Evolutionary conservation across 129 eudicot species (phyloP), one percentile per base, ranked within the genome.

Genomic region (Lactuca sativa): DNA sequence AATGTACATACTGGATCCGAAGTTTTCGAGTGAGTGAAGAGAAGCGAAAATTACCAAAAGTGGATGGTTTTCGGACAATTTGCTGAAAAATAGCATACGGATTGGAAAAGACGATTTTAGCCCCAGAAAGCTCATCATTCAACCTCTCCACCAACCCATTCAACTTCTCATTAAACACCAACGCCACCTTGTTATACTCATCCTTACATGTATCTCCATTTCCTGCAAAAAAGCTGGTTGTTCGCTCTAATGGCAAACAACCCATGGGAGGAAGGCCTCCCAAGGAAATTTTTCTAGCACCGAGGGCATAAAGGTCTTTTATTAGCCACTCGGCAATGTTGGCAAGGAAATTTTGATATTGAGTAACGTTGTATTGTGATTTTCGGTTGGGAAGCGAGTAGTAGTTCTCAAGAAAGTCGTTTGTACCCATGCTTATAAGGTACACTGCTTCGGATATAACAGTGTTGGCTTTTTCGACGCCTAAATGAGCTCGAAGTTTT

Each of bases 181-280:
- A 56, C 2, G 95, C 95, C 67, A 86, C 89, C 13, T 43, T 74
- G 48, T 90, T 90, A 51, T 90, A 90, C 0, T 48, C 67, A n/a
- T 79, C 84, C 33, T 75, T 66, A 57, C 97, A 90, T 0, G 25
- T 78, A 72, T 77, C 78, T 1, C 86, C 86, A 38, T 80, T 65
- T 18, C 90, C 91, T 10, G 64, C 64, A 1, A 77, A 4, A 13
- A 74, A 55, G 30, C 78, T 77, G 17, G 84, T 79, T 62, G 89
- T 78, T 61, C 97, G 80, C 69, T 87, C 91, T 48, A 90, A 54
- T 18, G 97, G 97, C 84, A 90, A 69, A 62, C 95, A 90, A 14
- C 97, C 97, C 97, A 90, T 90, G 12, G 97, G 97, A 60, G 91
- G 95, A 36, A 90, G 89, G 17, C 89, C 97, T 0, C 89, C 88